Base-by-base conservation (phyloP, 495 filamentous ascomycete species). In the Melanomma pulvis-pyrius region DNA sequence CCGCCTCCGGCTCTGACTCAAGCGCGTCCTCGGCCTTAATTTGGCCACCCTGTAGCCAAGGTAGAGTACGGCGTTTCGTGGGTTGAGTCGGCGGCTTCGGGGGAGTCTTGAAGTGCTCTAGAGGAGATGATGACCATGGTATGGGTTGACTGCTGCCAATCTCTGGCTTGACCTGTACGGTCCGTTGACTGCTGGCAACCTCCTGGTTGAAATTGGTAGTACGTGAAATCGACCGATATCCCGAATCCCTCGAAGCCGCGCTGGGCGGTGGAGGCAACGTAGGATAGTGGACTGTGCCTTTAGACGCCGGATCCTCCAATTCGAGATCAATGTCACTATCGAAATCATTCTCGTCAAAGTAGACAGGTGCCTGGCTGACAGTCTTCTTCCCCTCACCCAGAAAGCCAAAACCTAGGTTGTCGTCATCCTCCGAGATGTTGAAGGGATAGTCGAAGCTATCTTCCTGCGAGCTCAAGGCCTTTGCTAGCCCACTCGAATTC, bases 321-420 rank as follows among this genome's bases (percentile, higher is more conserved):
- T 90, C 84, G 9, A 90, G 75, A 30, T 88, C 84, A 1, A 82
- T 77, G 63, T 91, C 88, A 63, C 88, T 85, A 67, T 87, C 87
- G 71, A 91, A 90, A 64, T 91, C 89, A 56, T 86, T 81, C 53
- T 87, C 85, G 56, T 81, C 80, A 67, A 86, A 82, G 60, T 80
- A 81, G 15, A 87, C 79, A 7, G 28, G 74, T 34, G 46, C 22
- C 32, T 39, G 36, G 8, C 59, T 28, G 0, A 53, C 41, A 13
- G 52, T 46, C 32, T 60, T 32, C 25, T 28, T 59, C 13, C 28
- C 28, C 2, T 9, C 29, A 1, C 22, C 28, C 22, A 26, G 68
- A 13, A 57, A 67, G 17, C 36, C 60, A 56, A 60, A 26, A 12
- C 34, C 58, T 12, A 49, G 44, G 12, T 22, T 15, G 11, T 61